Base-by-base conservation (phyloP, 805 yeast species). In the Saccharomyces paradoxus region DNA sequence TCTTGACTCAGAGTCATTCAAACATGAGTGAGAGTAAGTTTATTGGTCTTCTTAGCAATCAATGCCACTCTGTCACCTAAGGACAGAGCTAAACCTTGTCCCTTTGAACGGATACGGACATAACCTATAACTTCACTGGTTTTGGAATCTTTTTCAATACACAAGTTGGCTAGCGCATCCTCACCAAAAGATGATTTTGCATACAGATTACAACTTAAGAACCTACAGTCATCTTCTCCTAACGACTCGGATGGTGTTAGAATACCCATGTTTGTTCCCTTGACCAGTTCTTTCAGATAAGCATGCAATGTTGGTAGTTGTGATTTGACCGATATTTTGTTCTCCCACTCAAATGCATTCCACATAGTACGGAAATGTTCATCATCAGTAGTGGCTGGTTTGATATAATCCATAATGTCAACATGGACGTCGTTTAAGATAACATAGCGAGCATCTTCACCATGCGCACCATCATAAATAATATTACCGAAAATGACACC, bases 331-430 rank as follows among this genome's bases (percentile, higher is more conserved):
- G 91, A 87, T 63, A 94, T 91, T 77, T 94, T 94, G 77, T 94
- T 94, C 73, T 94, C 99, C 99, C 99, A 94, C 74, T 94, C 99
- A 69, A 95, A 94, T 70, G 91, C 97, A 70, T 90, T 89, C 99
- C 99, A 94, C 98, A 91, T 92, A 65, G 84, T 81, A 67, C 99
- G 87, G 87, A 94, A 94, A 62, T 82, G 86, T 48, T 84, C 82
- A 73, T 92, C 98, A 14, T 90, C 76, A 70, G 96, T 88, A 26
- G 81, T 79, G n/a, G 96, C 94, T 22, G 99, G 97, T 70, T 89
- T 89, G 71, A 94, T 90, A 74, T 94, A 94, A 72, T 94, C 98
- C 90, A 94, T 89, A 53, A 94, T 88, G 70, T 94, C 97, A 56
- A 94, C 91, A 69, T 91, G 96, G 50, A 94, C 90, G 69, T 94